Percentiles rank a stretch among this genome's conserved stretches.
These are phyloP conservation scores for Antitrichia curtipendula DNA, from an alignment of 225 moss, liverwort and hornwort genomes.

Conservation along the genomic window DNA sequence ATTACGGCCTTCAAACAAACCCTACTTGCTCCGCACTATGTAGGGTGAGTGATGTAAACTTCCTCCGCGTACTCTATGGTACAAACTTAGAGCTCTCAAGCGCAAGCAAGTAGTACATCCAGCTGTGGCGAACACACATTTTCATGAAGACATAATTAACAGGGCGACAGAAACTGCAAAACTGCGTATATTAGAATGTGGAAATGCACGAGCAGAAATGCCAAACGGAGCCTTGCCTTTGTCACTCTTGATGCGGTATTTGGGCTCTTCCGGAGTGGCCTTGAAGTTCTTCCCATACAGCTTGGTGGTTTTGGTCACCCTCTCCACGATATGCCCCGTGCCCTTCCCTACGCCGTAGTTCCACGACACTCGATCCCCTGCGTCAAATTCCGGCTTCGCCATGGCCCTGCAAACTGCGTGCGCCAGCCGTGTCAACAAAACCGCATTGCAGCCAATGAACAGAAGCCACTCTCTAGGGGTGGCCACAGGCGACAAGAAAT, in stretches of 20 bases:
- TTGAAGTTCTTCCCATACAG: conserved; percentile 49
- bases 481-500: not conserved
- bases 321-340: conserved; percentile 46
- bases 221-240: conserved; percentile 22
- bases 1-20: not conserved
- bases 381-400: conserved; percentile 49
- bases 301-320: conserved; percentile 42
- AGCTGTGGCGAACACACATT: not conserved
- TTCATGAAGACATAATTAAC: not conserved
- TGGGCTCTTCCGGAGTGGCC: conserved; percentile 49
- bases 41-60: not conserved
- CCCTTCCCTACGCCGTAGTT: conserved; percentile 52
- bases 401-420: not conserved
- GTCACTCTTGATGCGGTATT: conserved; percentile 54
- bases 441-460: not conserved
- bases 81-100: not conserved
- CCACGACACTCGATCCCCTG: conserved; percentile 53
- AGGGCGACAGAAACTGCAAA: not conserved
- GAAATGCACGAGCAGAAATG: not conserved
- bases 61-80: not conserved
- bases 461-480: not conserved
- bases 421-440: not conserved
- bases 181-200: not conserved
- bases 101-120: not conserved
- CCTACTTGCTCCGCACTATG: not conserved